Evolutionary conservation across 108 stramenopile genomes (phyloP), one percentile per base, ranked within the genome.

Genomic region (Pseudonitzschia delicatissima): DNA sequence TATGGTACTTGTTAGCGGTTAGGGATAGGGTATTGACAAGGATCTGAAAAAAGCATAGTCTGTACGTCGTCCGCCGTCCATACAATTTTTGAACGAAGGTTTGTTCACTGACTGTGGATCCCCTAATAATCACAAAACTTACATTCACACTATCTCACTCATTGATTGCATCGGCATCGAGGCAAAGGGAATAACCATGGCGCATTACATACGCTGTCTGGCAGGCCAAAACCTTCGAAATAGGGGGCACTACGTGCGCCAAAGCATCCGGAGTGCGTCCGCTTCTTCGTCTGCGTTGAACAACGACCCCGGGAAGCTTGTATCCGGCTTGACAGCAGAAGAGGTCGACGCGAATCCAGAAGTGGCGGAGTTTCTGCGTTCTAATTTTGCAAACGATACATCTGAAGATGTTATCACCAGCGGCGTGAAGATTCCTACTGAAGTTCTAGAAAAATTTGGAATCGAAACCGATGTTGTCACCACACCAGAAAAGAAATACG

Each of bases 291-390:
- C 12, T 21, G 23, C 17, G 25, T 21, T 26, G 9, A 26, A 31
- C 5, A 39, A 57, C n/a, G 70, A 79, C 45, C 69, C 68, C 18
- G 49, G 65, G 36, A 57, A 73, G 44, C 44, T 72, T 11, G 79
- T 80, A 3, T 29, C 53, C 31, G 79, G 79, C 21, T 50, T 80
- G 28, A 76, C 67, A 29, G 13, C 36, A 45, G 71, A 73, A 29
- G 58, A 72, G 5, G 45, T 80, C 23, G 66, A 68, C 32, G 37
- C 62, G 27, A 57, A 73, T 48, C 72, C 71, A 5, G 27, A 45
- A 27, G 40, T 78, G 7, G 45, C 52, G 13, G 72, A 67, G 3
- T 78, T 55, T 60, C 25, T 78, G 0, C n/a, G 57, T 29, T 62
- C 68, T 45, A 78, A 78, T 47, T 78, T 78, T 62, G 39, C 15